These are phyloP conservation scores for Sporothrix protearum DNA, from an alignment of 2,329 filamentous ascomycete genomes.

Conservation along the genomic window DNA sequence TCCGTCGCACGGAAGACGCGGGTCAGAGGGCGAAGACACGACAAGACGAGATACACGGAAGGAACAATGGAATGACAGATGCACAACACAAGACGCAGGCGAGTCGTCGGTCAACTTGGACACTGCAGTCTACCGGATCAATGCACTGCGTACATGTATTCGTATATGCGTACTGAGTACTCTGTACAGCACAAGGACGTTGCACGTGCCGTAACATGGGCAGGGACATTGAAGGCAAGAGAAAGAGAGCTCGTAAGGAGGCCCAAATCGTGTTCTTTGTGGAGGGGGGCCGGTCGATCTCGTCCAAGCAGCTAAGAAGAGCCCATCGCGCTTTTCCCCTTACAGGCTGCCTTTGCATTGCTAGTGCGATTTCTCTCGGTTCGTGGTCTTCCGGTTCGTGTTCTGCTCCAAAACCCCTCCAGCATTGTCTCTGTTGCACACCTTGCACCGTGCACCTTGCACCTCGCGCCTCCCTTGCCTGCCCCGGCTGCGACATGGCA, in stretches of 20 bases:
- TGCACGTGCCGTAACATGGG: neutral
- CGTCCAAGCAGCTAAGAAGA: neutral
- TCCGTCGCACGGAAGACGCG: neutral
- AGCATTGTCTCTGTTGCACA: neutral
- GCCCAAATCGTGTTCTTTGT: neutral
- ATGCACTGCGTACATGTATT: neutral
- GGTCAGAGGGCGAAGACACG: neutral
- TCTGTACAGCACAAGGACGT: constrained; percentile 4
- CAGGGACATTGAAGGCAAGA: neutral
- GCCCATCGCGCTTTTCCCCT: neutral
- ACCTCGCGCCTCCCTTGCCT: neutral
- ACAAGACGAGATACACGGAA: neutral
- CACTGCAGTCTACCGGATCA: neutral
- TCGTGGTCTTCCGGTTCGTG: too few species aligned
- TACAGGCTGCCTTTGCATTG: neutral
- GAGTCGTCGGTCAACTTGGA: neutral
- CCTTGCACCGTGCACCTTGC: neutral
- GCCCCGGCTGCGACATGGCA: neutral
- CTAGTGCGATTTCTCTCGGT: neutral
- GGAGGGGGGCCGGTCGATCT: neutral
- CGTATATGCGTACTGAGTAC: too few species aligned
- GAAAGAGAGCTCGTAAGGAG: neutral
- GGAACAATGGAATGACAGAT: neutral
- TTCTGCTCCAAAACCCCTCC: neutral
- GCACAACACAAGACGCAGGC: neutral